phyloP scores from a whole-genome alignment of 371 early-diverging fungal genomes.

The Amoeboaphelidium occidentale region DNA sequence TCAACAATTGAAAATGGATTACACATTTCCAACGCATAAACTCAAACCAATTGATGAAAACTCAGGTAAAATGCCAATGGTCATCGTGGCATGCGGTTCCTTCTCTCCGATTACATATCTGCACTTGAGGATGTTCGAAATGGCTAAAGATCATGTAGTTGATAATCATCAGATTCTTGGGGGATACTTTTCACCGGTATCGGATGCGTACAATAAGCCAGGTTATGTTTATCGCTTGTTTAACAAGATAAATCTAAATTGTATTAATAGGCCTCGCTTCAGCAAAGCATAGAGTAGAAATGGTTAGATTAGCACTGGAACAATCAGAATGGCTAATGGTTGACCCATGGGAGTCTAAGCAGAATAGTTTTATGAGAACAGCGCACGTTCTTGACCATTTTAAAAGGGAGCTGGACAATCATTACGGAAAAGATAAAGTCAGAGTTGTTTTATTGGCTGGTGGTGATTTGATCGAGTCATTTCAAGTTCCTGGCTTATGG shows the following conservation, averaged over 20 bases:
- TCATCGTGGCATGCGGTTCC: conserved; percentile 90
- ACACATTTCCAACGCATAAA: background rate
- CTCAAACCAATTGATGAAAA: background rate
- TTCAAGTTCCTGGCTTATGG: conserved; percentile 81
- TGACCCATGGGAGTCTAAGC: conserved; percentile 78
- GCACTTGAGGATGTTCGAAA: conserved; percentile 93
- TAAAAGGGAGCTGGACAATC: conserved; percentile 51
- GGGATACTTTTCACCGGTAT: conserved; percentile 89
- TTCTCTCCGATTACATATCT: conserved; percentile 91
- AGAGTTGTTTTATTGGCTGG: conserved; percentile 82
- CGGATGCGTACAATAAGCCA: conserved; percentile 69
- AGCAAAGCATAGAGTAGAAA: conserved; percentile 61
- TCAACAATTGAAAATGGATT: too few species aligned
- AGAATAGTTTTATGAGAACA: conserved; percentile 54
- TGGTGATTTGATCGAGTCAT: conserved; percentile 85
- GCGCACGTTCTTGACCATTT: conserved; percentile 84
- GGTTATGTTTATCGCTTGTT: too few species aligned
- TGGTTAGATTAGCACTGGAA: conserved; percentile 72
- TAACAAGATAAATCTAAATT: too few species aligned
- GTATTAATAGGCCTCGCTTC: too few species aligned
- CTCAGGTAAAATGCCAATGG: conserved; percentile 42
- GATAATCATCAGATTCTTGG: conserved; percentile 55
- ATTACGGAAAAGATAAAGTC: conserved; percentile 27
- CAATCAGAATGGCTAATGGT: conserved; percentile 81
- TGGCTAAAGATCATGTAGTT: conserved; percentile 67